These are phyloP conservation scores for Nakazawaea holstii DNA, from an alignment of 805 yeast species.

Conservation along the genomic window DNA sequence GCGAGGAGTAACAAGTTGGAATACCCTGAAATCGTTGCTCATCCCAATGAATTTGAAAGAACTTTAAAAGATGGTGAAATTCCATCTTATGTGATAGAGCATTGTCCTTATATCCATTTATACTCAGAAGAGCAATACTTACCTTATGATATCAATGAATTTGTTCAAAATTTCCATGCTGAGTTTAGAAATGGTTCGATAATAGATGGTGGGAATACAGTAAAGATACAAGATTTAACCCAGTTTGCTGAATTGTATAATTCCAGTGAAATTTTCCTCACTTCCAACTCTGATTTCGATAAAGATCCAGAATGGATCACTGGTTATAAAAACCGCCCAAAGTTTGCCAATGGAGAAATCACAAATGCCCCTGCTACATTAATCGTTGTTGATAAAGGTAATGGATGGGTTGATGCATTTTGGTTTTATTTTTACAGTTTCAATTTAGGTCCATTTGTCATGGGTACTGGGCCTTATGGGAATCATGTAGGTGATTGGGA, in stretches of 20 bases:
- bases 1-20: constrained; percentile 16
- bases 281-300: constrained; percentile 67
- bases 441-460: constrained; percentile 92
- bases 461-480: constrained; percentile 98
- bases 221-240: constrained; percentile 27
- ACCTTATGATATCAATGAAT: constrained; percentile 76
- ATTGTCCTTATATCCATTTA: constrained; percentile 75
- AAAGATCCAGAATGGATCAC: constrained; percentile 81
- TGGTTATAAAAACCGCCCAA: constrained; percentile 64
- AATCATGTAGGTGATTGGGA: constrained; percentile 99
- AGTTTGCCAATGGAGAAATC: constrained; percentile 64
- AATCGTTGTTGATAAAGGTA: constrained; percentile 86
- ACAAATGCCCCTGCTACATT: constrained; percentile 74
- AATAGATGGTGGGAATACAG: constrained; percentile 19
- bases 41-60: constrained; percentile 29
- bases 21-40: constrained; percentile 29
- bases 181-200: constrained; percentile 44
- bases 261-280: constrained; percentile 43
- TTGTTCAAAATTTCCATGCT: constrained; percentile 60
- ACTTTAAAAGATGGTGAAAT: constrained; percentile 47
- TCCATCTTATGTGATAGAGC: constrained; percentile 58
- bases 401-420: constrained; percentile 91
- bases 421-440: constrained; percentile 96
- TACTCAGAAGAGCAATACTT: constrained; percentile 85
- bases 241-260: constrained; percentile 27